Evolutionary conservation across 345 rosid species (phyloP).

Genomic region (Trapa incisa): DNA sequence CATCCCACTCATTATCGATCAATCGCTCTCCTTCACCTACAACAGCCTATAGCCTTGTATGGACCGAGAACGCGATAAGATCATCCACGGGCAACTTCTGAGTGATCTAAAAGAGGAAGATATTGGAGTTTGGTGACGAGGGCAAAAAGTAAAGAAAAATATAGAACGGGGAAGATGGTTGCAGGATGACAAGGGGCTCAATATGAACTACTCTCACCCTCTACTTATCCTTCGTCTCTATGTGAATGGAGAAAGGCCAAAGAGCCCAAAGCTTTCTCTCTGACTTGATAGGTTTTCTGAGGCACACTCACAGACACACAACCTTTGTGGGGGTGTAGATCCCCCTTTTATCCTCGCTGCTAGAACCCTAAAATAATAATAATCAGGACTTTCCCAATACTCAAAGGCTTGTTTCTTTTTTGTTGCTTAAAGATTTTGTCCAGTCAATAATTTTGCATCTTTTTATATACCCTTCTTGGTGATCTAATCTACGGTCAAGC

Average conservation of each 20-base stretch:
- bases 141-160: neutral
- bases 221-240: neutral
- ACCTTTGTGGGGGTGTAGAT: constrained; percentile 5
- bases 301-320: neutral
- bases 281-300: constrained; percentile 12
- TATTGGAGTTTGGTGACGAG: neutral
- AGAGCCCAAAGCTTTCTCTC: neutral
- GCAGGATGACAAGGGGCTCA: neutral
- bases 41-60: neutral
- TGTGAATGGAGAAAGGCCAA: neutral
- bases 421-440: too few species aligned
- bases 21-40: neutral
- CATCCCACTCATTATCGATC: constrained; percentile 37
- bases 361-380: neutral
- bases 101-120: neutral
- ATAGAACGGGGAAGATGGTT: neutral
- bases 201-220: neutral
- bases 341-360: constrained; percentile 9
- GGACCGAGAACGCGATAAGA: neutral
- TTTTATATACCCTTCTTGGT: too few species aligned
- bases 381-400: neutral
- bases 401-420: too few species aligned
- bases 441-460: too few species aligned
- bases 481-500: too few species aligned
- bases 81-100: neutral